Percentiles rank a stretch among this genome's conserved stretches.
phyloP scores from a whole-genome alignment of 1,284 basidiomycete species.

The Xanthoconium separans region DNA sequence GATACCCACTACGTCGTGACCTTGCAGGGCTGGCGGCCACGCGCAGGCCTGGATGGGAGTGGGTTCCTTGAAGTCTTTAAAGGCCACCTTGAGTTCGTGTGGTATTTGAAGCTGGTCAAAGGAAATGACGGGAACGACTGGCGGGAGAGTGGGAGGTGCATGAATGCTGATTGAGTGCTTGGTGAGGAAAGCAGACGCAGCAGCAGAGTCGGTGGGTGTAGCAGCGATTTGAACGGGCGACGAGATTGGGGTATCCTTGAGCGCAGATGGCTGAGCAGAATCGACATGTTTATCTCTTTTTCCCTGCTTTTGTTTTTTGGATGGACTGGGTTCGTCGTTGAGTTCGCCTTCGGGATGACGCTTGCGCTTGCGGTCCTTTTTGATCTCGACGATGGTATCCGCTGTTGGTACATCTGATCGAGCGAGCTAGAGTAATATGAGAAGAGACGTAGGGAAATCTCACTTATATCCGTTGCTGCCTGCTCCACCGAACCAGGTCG shows the following conservation, averaged over 20 bases:
- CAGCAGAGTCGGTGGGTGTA: constrained; percentile 33
- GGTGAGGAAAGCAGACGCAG: constrained; percentile 63
- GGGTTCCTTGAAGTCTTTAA: constrained; percentile 79
- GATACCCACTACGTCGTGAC: constrained; percentile 91
- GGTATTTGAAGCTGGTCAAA: constrained; percentile 79
- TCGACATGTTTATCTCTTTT: constrained; percentile 25
- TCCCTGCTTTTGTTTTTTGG: constrained; percentile 32
- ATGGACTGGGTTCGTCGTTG: constrained; percentile 4
- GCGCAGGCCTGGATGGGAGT: constrained; percentile 96
- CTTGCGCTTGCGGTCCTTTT: constrained; percentile 35
- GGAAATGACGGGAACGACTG: constrained; percentile 70
- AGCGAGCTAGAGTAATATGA: not conserved
- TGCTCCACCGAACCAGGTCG: not conserved
- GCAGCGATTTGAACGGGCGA: constrained; percentile 10
- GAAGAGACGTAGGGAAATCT: not conserved
- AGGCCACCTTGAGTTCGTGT: constrained; percentile 57
- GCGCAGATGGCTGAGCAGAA: constrained; percentile 17
- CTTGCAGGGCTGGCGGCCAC: constrained; percentile 87
- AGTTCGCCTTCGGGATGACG: constrained; percentile 15
- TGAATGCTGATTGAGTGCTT: constrained; percentile 78
- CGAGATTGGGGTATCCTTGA: constrained; percentile 2
- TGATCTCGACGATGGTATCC: constrained; percentile 18
- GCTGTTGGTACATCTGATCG: not conserved
- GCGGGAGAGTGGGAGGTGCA: constrained; percentile 42
- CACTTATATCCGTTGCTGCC: constrained; percentile 7